These are phyloP conservation scores for Podospora sp. DNA, from an alignment of 495 filamentous ascomycete species.

Conservation along the genomic window DNA sequence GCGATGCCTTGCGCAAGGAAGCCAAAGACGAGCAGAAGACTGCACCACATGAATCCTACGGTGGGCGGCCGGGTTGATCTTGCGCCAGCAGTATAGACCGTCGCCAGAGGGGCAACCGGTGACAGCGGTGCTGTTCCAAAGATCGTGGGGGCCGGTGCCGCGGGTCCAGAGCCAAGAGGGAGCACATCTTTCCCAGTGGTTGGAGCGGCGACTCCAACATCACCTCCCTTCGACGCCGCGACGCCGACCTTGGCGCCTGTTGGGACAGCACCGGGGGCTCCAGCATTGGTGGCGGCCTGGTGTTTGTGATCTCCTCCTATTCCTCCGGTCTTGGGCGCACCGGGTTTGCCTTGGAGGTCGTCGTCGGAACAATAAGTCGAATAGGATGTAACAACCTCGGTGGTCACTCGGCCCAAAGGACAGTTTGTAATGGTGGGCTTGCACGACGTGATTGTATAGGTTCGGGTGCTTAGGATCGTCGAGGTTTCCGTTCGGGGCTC, in stretches of 20 bases:
- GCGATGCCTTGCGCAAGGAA: background rate
- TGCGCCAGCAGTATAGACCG: background rate
- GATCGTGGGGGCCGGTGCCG: background rate
- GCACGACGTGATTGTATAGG: constrained; percentile 57
- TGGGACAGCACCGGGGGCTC: too few species aligned
- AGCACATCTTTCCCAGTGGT: background rate
- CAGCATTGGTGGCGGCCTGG: background rate
- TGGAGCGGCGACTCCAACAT: too few species aligned
- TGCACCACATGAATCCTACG: background rate
- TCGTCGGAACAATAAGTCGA: constrained; percentile 12
- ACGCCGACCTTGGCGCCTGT: too few species aligned
- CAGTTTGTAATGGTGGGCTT: constrained; percentile 59
- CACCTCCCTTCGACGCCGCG: too few species aligned
- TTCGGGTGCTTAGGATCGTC: constrained; percentile 36
- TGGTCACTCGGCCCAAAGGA: constrained; percentile 48
- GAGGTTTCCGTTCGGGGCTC: constrained; percentile 1
- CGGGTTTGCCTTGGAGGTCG: background rate
- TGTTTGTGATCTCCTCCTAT: background rate
- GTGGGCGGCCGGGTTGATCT: background rate
- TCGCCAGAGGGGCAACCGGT: background rate
- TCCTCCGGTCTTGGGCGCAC: background rate
- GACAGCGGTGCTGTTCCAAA: background rate
- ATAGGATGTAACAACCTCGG: constrained; percentile 23
- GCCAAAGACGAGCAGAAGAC: background rate
- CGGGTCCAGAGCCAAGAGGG: background rate